Evolutionary conservation across 2,329 filamentous ascomycete genomes (phyloP).

Genomic region (Botrytis cinerea): DNA sequence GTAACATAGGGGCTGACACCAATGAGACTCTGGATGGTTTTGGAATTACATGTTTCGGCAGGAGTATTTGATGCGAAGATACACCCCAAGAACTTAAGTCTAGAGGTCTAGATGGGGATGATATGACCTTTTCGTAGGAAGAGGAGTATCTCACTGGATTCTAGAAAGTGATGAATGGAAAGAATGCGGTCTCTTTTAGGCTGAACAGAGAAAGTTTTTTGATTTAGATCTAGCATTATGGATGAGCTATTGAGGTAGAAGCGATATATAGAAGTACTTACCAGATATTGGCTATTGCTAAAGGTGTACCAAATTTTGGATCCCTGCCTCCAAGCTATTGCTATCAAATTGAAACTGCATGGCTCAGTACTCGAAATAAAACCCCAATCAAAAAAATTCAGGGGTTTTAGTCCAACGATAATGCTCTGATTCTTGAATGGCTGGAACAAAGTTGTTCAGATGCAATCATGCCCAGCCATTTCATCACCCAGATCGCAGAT

Average conservation of each 20-base stretch:
- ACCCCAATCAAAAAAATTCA: too few relatives aligned
- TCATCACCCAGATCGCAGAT: background rate
- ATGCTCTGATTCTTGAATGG: too few relatives aligned
- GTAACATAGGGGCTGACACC: too few relatives aligned
- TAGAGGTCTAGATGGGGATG: fast-evolving
- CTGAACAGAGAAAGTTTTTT: background rate
- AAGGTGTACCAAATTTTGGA: background rate
- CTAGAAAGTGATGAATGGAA: too few relatives aligned
- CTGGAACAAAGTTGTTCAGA: background rate
- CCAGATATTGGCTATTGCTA: background rate
- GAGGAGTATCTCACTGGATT: background rate
- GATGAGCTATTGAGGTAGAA: background rate
- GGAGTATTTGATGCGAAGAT: background rate
- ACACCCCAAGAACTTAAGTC: background rate
- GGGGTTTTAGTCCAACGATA: too few relatives aligned
- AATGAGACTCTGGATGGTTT: background rate
- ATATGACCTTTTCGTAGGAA: background rate
- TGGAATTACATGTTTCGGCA: fast-evolving
- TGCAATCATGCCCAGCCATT: background rate
- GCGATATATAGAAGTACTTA: background rate
- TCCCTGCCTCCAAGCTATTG: background rate
- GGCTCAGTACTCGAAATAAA: background rate
- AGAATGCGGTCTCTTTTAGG: background rate
- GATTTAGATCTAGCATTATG: background rate
- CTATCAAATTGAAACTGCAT: background rate